Base-by-base conservation (phyloP, 352 stramenopile genomes). In the Aphanomyces cochlioides region DNA sequence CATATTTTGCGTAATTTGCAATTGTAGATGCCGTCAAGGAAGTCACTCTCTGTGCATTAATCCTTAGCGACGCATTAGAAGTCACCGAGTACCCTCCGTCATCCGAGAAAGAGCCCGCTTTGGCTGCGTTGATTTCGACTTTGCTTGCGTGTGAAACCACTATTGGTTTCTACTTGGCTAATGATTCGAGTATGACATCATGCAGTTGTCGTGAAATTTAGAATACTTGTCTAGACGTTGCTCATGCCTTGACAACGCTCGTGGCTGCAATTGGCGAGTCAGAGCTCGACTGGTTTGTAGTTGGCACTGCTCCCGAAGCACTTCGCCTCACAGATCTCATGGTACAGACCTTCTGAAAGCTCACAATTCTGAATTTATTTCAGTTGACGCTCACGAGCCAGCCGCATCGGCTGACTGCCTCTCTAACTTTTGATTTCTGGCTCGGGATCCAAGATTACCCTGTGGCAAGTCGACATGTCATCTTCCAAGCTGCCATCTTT, bases 401-500 rank as follows among this genome's bases (percentile, higher is more conserved):
- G 12, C 64, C 64, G n/a, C 36, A 45, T 7, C 64, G 64, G 13
- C 64, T 63, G 40, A 70, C 61, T 21, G 64, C 64, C 19, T 63
- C 47, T 6, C 40, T 70, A 12, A 53, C 53, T 28, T 56, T 70
- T 43, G 64, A 70, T 19, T 28, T 70, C 5, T 70, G 64, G 64
- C 47, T 70, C 39, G 47, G 19, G 4, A 54, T 70, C 48, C 64
- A 70, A 70, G 64, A 70, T 19, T 54, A 70, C 43, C 64, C 64
- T 13, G 64, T 70, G 6, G 64, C 54, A 15, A 37, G 28, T 41
- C 45, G 64, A 1, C 64, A 70, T 41, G 47, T 45, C 2, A 34
- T 37, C 21, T 70, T 70, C 53, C 64, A 56, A 53, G 64, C 59
- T n/a, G 64, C 64, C 4, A 39, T 58, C 3, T 70, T 70, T 70